Evolutionary conservation across 1,139 yeast species (phyloP).

Genomic region (Kodamaea anthophila): DNA sequence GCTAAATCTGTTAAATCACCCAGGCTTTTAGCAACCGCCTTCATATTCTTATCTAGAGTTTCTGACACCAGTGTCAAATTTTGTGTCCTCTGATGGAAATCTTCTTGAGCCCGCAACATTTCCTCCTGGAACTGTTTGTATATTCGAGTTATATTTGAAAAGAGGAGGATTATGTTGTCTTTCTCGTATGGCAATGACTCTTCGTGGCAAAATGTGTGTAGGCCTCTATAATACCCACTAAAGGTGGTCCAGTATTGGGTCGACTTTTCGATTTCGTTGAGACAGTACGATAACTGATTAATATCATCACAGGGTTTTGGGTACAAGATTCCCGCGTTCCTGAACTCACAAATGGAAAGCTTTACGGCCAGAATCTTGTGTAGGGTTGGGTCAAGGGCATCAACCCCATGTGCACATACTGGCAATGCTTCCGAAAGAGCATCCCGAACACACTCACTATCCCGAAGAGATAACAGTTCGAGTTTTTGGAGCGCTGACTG

Average conservation of each 20-base stretch:
- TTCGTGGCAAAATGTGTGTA: constrained; percentile 44
- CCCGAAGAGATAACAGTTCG: neutral
- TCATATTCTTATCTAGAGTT: neutral
- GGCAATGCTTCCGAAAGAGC: constrained; percentile 24
- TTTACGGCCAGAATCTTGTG: constrained; percentile 41
- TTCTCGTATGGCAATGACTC: constrained; percentile 48
- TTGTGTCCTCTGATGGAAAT: neutral
- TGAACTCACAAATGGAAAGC: constrained; percentile 51
- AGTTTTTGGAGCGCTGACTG: neutral
- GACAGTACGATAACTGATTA: constrained; percentile 24
- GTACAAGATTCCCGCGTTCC: constrained; percentile 32
- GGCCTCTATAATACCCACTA: constrained; percentile 49
- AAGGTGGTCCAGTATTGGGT: constrained; percentile 59
- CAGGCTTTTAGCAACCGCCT: neutral
- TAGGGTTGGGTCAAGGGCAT: constrained; percentile 20
- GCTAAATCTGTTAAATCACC: neutral
- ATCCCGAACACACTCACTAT: constrained; percentile 17
- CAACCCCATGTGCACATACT: constrained; percentile 28
- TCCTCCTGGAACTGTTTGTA: constrained; percentile 19
- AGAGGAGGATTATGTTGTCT: constrained; percentile 41
- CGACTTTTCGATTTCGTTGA: constrained; percentile 32
- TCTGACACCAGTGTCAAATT: neutral
- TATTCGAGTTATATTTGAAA: constrained; percentile 39
- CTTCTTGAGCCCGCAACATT: constrained; percentile 7
- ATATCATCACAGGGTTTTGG: constrained; percentile 28